Evolutionary conservation across 176 grass and related monocot genomes (phyloP).

Genomic region (Secale cereale): DNA sequence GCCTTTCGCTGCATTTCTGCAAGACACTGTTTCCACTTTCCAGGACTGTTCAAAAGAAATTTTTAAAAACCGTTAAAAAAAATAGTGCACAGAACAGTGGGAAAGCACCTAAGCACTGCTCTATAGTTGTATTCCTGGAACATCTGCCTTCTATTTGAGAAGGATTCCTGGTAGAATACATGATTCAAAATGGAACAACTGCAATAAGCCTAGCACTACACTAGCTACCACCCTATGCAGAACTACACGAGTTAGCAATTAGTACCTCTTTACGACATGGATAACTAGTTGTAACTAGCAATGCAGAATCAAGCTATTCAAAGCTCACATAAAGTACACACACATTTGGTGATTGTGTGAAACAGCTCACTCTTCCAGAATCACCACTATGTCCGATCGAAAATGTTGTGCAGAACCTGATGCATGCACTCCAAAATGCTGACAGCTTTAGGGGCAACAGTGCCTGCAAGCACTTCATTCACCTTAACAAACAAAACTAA

Average conservation of each 20-base stretch:
- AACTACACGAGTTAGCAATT: background rate
- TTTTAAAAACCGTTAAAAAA: no score
- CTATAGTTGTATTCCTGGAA: background rate
- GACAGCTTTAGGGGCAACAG: background rate
- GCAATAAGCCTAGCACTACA: background rate
- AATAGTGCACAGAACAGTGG: no score
- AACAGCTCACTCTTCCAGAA: background rate
- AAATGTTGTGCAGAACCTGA: no score
- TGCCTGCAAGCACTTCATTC: background rate
- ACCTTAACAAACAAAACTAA: background rate
- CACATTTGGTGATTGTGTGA: background rate
- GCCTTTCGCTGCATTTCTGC: no score
- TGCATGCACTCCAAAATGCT: background rate
- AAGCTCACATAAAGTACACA: background rate
- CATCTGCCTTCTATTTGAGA: background rate
- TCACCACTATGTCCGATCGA: background rate
- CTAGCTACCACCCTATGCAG: background rate
- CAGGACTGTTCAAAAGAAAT: no score
- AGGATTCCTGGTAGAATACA: constrained; percentile 8
- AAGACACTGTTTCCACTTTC: no score
- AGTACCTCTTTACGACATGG: background rate
- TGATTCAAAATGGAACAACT: background rate
- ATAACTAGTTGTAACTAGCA: background rate
- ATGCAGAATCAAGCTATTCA: background rate
- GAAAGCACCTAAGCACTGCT: no score